These are phyloP conservation scores for Trichoderma asperelloides DNA, from an alignment of 495 filamentous ascomycete species.

Conservation along the genomic window DNA sequence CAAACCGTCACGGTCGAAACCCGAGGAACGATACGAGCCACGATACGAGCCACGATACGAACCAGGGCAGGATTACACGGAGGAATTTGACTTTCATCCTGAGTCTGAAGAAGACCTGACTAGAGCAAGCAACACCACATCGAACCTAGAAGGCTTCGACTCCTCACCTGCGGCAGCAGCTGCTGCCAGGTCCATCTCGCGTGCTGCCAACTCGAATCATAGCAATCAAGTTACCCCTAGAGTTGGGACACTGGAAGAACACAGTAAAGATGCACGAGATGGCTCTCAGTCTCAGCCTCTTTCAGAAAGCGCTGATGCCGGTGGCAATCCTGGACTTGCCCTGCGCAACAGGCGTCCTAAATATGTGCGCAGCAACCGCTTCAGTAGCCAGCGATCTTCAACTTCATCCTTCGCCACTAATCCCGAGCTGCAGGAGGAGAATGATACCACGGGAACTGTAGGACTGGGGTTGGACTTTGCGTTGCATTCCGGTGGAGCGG, in stretches of 20 bases:
- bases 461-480: constrained; percentile 73
- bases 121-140: constrained; percentile 40
- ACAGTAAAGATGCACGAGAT: constrained; percentile 11
- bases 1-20: not conserved
- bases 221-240: constrained; percentile 9
- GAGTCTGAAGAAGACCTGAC: constrained; percentile 22
- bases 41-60: constrained; percentile 13
- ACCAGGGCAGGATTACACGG: constrained; percentile 5
- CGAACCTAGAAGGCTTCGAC: constrained; percentile 49
- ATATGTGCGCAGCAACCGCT: constrained; percentile 56
- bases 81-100: constrained; percentile 5
- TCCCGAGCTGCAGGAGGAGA: constrained; percentile 43
- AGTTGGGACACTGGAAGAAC: constrained; percentile 11
- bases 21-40: constrained; percentile 9
- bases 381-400: constrained; percentile 70
- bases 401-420: constrained; percentile 62
- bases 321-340: constrained; percentile 26
- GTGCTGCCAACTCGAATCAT: constrained; percentile 26
- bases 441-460: constrained; percentile 54
- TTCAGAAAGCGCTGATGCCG: constrained; percentile 20
- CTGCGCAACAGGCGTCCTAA: constrained; percentile 49
- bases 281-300: constrained; percentile 15
- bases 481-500: constrained; percentile 72
- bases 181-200: constrained; percentile 46
- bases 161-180: constrained; percentile 63